Conservation (phyloP, 177 flowering plant genomes). For the Vitis hybrid region DNA sequence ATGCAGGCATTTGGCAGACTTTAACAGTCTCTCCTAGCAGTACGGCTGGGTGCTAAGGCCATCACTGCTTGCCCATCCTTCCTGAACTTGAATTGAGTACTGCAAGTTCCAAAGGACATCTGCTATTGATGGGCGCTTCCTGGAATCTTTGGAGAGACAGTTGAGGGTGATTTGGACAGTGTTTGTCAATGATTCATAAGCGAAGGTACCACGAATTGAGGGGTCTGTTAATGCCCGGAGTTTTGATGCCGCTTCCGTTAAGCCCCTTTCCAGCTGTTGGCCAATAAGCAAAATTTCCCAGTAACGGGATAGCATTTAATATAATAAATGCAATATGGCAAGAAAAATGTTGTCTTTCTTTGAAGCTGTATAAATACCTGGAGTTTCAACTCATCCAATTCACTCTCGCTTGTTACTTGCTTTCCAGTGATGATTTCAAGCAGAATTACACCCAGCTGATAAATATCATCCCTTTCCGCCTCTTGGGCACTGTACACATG, state of each 20-base stretch:
- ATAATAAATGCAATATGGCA: not conserved
- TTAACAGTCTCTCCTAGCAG: not conserved
- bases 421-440: slow-evolving; percentile 65
- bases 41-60: slow-evolving; percentile 37
- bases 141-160: slow-evolving; percentile 55
- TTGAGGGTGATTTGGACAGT: slow-evolving; percentile 55
- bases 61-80: slow-evolving; percentile 78
- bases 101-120: slow-evolving; percentile 93
- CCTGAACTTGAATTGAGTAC: slow-evolving; percentile 85
- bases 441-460: slow-evolving; percentile 63
- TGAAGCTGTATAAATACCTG: slow-evolving; percentile 37
- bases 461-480: slow-evolving; percentile 69
- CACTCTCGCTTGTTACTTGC: slow-evolving; percentile 33
- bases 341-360: not conserved
- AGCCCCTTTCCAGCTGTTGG: slow-evolving; percentile 54
- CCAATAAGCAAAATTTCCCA: too few relatives aligned
- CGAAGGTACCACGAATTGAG: slow-evolving; percentile 54
- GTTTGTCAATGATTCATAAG: slow-evolving; percentile 68
- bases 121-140: slow-evolving; percentile 76
- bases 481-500: slow-evolving; percentile 29
- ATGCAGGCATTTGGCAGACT: not conserved
- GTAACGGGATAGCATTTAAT: not conserved
- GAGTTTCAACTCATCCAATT: slow-evolving; percentile 48
- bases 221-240: slow-evolving; percentile 50
- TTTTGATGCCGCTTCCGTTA: slow-evolving; percentile 44